Conservation (phyloP, 441 rosid genomes). For the Euphorbia schlechtendalii region DNA sequence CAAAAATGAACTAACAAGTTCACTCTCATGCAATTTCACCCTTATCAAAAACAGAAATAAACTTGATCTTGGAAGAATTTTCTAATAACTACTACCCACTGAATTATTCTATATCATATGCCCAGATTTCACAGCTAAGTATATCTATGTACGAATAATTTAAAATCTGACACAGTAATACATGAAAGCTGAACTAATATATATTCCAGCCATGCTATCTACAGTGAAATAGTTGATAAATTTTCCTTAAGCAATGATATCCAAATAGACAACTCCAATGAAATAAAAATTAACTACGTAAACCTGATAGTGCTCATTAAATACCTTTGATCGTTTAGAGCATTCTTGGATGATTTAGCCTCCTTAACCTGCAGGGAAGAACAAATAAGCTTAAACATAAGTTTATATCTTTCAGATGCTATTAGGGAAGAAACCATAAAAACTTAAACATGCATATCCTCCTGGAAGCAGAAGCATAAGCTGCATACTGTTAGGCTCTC, state of each 20-base stretch:
- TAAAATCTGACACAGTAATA: background rate
- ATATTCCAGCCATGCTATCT: background rate
- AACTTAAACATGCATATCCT: background rate
- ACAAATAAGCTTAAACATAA: slow-evolving; percentile 1
- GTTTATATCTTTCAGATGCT: background rate
- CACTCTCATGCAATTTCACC: background rate
- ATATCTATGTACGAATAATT: background rate
- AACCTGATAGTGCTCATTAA: background rate
- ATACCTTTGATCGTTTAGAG: slow-evolving; percentile 49
- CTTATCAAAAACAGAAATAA: background rate
- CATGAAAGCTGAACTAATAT: background rate
- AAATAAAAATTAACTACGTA: background rate
- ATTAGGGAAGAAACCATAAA: slow-evolving; percentile 1
- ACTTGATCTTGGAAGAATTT: background rate
- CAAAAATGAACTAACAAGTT: background rate
- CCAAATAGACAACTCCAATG: background rate
- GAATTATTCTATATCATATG: background rate
- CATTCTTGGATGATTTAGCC: slow-evolving; percentile 33
- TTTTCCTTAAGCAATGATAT: background rate
- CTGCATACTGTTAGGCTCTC: slow-evolving; percentile 51
- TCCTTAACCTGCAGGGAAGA: slow-evolving; percentile 50
- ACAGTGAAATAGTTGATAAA: background rate
- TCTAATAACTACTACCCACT: background rate
- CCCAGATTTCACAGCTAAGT: background rate
- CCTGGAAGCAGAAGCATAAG: slow-evolving; percentile 5